A percentile compares a stretch with the other conserved stretches of the same genome.
Conservation (phyloP, 179 eudicot genomes). For the Beta lomatogona region DNA sequence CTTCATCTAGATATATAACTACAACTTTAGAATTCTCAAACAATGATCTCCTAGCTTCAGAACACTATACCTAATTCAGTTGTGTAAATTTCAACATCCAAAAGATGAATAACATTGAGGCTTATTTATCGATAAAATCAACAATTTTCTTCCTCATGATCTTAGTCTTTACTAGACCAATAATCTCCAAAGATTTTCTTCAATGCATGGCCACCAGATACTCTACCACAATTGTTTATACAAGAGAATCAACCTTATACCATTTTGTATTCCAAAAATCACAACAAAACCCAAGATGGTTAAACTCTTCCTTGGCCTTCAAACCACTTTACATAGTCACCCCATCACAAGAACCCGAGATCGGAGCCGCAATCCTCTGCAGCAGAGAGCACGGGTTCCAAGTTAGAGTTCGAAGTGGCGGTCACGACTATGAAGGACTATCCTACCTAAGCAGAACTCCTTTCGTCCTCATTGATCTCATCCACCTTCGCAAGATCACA, state of each 20-base stretch:
- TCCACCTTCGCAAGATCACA: conserved; percentile 17
- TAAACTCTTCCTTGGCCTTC: conserved; percentile 24
- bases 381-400: conserved; percentile 26
- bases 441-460: conserved; percentile 30
- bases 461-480: conserved; percentile 30
- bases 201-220: conserved; percentile 28
- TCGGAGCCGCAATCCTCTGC: conserved; percentile 24
- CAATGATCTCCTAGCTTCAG: neutral
- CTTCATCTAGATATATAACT: neutral
- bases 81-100: neutral
- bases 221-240: conserved; percentile 3
- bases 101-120: conserved; percentile 5
- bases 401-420: conserved; percentile 34
- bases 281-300: conserved; percentile 37
- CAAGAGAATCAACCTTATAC: conserved; percentile 26
- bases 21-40: neutral
- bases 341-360: conserved; percentile 27
- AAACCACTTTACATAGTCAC: conserved; percentile 29
- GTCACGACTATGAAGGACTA: conserved; percentile 36
- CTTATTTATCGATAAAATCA: neutral
- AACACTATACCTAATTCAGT: neutral
- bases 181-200: conserved; percentile 14
- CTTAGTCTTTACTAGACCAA: conserved; percentile 6
- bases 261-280: conserved; percentile 20
- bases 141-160: conserved; percentile 7